Evolutionary conservation across 1,139 yeast species (phyloP).

Genomic region (Kluyveromyces sp.): DNA sequence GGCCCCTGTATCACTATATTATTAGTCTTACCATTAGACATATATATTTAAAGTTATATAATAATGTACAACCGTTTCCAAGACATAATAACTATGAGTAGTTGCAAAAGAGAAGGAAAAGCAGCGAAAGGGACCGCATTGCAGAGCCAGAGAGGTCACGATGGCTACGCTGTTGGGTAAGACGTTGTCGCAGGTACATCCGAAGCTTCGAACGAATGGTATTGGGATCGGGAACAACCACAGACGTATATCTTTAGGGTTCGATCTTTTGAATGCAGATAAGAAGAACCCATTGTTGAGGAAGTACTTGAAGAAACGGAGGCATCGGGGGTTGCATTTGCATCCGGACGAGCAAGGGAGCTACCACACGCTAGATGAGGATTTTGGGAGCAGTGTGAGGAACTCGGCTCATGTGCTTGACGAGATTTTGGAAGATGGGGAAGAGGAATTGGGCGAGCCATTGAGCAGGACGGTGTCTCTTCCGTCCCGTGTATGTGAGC

Average conservation of each 20-base stretch:
- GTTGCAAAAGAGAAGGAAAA: background rate
- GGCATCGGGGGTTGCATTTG: conserved; percentile 25
- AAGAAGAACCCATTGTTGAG: conserved; percentile 51
- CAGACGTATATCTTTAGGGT: conserved; percentile 41
- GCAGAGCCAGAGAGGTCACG: background rate
- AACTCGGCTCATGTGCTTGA: conserved; percentile 31
- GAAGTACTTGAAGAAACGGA: conserved; percentile 36
- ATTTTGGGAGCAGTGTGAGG: conserved; percentile 25
- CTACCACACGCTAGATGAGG: conserved; percentile 42
- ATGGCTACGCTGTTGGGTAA: conserved; percentile 24
- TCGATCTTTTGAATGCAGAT: conserved; percentile 52
- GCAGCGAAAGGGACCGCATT: background rate
- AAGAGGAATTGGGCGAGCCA: conserved; percentile 39
- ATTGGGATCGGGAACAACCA: conserved; percentile 36
- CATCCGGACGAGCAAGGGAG: conserved; percentile 51
- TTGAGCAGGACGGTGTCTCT: conserved; percentile 41
- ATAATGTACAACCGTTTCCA: background rate
- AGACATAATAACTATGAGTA: background rate
- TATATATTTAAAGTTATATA: too few relatives aligned
- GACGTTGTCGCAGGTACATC: conserved; percentile 30
- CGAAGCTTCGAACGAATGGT: conserved; percentile 32
- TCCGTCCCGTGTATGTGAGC: conserved; percentile 53
- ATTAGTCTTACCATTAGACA: too few relatives aligned
- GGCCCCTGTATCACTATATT: background rate
- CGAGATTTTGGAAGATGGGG: conserved; percentile 36